These are phyloP conservation scores for Chaetomium cochliodes DNA, from an alignment of 495 filamentous ascomycete species.

Conservation along the genomic window DNA sequence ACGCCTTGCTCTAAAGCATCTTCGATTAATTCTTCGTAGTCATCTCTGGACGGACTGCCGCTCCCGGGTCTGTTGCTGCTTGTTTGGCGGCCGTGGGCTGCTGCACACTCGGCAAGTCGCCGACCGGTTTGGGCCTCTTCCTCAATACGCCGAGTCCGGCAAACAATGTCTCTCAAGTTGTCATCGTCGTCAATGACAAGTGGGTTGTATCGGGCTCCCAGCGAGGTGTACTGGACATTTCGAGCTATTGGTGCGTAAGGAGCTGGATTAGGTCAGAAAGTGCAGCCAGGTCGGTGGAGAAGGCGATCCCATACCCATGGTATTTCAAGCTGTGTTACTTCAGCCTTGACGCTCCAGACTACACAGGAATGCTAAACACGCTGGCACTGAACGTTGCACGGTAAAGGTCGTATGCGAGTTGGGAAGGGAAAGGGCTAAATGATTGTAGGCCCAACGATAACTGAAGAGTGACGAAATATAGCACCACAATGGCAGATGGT, in stretches of 20 bases:
- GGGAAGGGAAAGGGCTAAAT: too few relatives aligned
- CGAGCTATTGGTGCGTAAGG: neutral
- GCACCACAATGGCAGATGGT: too few relatives aligned
- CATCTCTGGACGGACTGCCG: neutral
- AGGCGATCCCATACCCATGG: too few relatives aligned
- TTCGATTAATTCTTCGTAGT: neutral
- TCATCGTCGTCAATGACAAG: neutral
- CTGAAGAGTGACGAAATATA: too few relatives aligned
- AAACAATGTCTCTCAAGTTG: neutral
- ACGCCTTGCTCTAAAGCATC: neutral
- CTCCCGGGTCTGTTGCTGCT: neutral
- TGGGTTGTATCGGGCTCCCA: neutral
- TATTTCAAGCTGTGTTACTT: too few relatives aligned
- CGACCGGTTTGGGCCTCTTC: constrained; percentile 4
- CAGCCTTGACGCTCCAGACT: too few relatives aligned
- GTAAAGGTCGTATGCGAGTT: too few relatives aligned
- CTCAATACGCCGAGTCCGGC: neutral
- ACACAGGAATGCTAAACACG: too few relatives aligned
- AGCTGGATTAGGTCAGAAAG: neutral
- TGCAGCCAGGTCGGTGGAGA: neutral
- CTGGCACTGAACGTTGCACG: too few relatives aligned
- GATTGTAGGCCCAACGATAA: too few relatives aligned
- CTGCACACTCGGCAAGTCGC: constrained; percentile 5
- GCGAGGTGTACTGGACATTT: neutral
- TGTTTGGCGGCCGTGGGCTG: neutral